Evolutionary conservation across 768 basidiomycete genomes (phyloP), one percentile per base, ranked within the genome.

Genomic region (Dacryopinax spathularia): DNA sequence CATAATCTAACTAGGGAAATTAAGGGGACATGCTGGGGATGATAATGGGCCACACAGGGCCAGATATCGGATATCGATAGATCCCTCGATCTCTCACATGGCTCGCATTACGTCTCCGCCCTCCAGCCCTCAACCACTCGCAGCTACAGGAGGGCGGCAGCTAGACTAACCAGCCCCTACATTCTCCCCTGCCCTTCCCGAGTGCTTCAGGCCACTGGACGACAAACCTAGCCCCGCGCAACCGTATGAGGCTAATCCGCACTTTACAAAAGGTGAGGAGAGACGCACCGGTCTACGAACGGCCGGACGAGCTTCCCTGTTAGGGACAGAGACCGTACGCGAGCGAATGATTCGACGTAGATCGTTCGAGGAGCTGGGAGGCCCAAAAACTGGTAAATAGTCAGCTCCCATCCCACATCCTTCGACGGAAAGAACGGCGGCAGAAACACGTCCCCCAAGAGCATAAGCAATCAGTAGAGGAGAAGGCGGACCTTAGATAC

Each of bases 311-410:
- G 76, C 69, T 81, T 90, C 27, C 87, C 95, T 27, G 91, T 92
- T 22, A 94, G 77, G 15, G 91, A 95, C 27, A 97, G 79, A 0
- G 81, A 79, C 20, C 75, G 78, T 1, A 94, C 91, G 4, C 95
- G 86, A 7, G 95, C 93, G 73, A 95, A 96, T 0, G 91, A 92
- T 73, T 98, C 96, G 37, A 97, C 79, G 72, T 96, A 99, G 61
- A 99, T 81, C 31, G 91, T 73, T 37, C 75, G 77, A 5, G 95
- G 88, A 0, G 85, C 81, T 22, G 79, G 77, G 34, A 93, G 73
- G 29, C 87, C 87, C 37, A 95, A 69, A 65, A 97, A 77, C 93
- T 96, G 72, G 16, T 60, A 33, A 62, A 63, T 61, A 64, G 59
- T 70, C 64, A 20, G 68, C 64, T 36, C 35, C 35, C 35, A 9